Evolutionary conservation across 495 filamentous ascomycete species (phyloP).

Genomic region (Tuber melanosporum): DNA sequence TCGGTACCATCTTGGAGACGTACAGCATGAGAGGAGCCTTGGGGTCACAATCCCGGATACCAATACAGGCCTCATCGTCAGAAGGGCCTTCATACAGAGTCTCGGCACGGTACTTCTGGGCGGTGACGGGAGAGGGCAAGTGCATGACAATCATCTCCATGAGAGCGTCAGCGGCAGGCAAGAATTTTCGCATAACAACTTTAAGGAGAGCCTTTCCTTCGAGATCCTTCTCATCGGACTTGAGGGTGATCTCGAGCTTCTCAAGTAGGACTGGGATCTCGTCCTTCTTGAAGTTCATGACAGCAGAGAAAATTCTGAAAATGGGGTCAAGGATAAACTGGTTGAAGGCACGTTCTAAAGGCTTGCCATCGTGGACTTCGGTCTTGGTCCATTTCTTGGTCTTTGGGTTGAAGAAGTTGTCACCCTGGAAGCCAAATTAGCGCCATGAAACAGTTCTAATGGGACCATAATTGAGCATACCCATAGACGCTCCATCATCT

Average conservation of each 20-base stretch:
- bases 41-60: constrained; percentile 95
- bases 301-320: constrained; percentile 90
- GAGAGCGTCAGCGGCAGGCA: constrained; percentile 94
- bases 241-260: constrained; percentile 89
- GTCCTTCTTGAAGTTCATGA: constrained; percentile 99
- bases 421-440: constrained; percentile 55
- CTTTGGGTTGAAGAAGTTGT: constrained; percentile 99
- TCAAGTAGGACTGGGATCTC: constrained; percentile 73
- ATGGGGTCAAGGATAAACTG: constrained; percentile 98
- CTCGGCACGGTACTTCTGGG: constrained; percentile 97
- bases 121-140: constrained; percentile 89
- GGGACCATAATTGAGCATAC: constrained; percentile 48
- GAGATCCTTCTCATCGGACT: constrained; percentile 77
- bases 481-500: constrained; percentile 99
- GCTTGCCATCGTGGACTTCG: constrained; percentile 70
- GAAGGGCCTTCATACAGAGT: constrained; percentile 95
- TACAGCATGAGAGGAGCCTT: constrained; percentile 99
- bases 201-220: constrained; percentile 97
- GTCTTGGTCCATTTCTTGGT: constrained; percentile 99
- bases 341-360: constrained; percentile 96
- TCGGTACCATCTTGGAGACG: constrained; percentile 99
- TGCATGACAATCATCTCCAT: constrained; percentile 99
- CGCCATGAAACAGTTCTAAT: background rate
- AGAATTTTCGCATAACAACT: constrained; percentile 95
- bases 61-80: constrained; percentile 86